Percentiles rank a stretch among this genome's conserved stretches.
Evolutionary conservation across 2,329 filamentous ascomycete species (phyloP).

Genomic region (Cadophora luteo-olivacea): DNA sequence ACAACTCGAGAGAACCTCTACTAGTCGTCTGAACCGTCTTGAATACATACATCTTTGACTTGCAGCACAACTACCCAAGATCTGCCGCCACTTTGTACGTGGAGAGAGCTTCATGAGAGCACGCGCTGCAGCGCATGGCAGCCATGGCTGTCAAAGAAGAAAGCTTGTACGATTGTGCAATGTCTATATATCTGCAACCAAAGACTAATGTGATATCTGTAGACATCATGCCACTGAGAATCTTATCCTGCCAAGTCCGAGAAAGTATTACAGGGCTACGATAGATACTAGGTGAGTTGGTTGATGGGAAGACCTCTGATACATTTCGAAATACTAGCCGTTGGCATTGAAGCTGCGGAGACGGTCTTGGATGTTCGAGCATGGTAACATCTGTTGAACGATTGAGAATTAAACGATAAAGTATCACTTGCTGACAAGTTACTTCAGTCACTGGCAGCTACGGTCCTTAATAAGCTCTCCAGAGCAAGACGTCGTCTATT

Average conservation of each 20-base stretch:
- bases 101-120: constrained; percentile 39
- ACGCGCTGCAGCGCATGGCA: constrained; percentile 40
- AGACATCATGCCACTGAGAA: constrained; percentile 71
- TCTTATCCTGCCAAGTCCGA: constrained; percentile 64
- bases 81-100: not conserved
- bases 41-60: not conserved
- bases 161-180: constrained; percentile 52
- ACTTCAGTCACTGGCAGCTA: constrained; percentile 76
- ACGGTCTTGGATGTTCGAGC: not conserved
- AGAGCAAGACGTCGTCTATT: constrained; percentile 80
- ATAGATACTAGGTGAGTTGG: constrained; percentile 68
- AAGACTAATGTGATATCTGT: constrained; percentile 13
- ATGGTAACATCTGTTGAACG: not conserved
- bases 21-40: not conserved
- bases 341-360: not conserved
- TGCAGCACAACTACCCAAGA: not conserved
- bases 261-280: constrained; percentile 71
- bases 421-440: not conserved
- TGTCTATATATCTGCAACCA: constrained; percentile 7
- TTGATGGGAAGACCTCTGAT: not conserved
- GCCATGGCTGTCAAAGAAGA: constrained; percentile 63
- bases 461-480: constrained; percentile 88
- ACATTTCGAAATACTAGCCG: not conserved
- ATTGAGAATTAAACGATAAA: not conserved
- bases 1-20: not conserved